Conservation (phyloP, 208 protist genomes). For the Leishmania braziliensis region DNA sequence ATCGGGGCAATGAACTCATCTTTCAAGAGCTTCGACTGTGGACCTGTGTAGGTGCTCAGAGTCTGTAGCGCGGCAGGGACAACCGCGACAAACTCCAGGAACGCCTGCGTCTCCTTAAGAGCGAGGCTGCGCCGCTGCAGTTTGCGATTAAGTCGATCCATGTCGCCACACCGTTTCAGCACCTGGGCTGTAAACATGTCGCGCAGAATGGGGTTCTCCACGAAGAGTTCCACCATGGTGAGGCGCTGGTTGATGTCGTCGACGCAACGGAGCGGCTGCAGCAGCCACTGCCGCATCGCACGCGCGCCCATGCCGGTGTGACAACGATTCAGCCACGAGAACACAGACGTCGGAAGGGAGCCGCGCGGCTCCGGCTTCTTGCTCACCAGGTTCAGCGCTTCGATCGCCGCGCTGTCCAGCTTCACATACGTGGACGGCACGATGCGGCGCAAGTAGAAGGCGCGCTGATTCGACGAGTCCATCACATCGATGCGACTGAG, state of each 20-base stretch:
- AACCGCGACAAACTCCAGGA: conserved; percentile 84
- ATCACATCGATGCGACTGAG: conserved; percentile 64
- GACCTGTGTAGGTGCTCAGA: conserved; percentile 69
- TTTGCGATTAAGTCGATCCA: conserved; percentile 93
- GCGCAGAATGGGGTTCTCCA: conserved; percentile 87
- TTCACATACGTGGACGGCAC: conserved; percentile 92
- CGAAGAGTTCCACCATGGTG: conserved; percentile 94
- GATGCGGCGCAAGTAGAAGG: conserved; percentile 82
- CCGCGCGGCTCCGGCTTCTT: conserved; percentile 82
- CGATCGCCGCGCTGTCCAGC: conserved; percentile 93
- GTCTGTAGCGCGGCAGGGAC: conserved; percentile 66
- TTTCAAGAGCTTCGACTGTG: conserved; percentile 73
- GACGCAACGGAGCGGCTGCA: conserved; percentile 94
- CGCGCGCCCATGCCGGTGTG: conserved; percentile 95
- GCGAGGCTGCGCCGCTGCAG: conserved; percentile 82
- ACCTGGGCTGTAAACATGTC: conserved; percentile 79
- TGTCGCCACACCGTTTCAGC: conserved; percentile 92
- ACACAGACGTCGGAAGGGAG: conserved; percentile 81
- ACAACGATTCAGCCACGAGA: conserved; percentile 96
- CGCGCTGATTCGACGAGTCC: conserved; percentile 67
- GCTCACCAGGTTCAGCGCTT: conserved; percentile 92
- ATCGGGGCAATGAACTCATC: conserved; percentile 87
- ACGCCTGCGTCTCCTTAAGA: conserved; percentile 88
- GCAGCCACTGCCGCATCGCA: conserved; percentile 96
- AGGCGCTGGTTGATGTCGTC: conserved; percentile 94